A percentile compares a stretch with the other conserved stretches of the same genome.
Evolutionary conservation across 768 basidiomycete genomes (phyloP).

Genomic region (Collybiopsis confluens): DNA sequence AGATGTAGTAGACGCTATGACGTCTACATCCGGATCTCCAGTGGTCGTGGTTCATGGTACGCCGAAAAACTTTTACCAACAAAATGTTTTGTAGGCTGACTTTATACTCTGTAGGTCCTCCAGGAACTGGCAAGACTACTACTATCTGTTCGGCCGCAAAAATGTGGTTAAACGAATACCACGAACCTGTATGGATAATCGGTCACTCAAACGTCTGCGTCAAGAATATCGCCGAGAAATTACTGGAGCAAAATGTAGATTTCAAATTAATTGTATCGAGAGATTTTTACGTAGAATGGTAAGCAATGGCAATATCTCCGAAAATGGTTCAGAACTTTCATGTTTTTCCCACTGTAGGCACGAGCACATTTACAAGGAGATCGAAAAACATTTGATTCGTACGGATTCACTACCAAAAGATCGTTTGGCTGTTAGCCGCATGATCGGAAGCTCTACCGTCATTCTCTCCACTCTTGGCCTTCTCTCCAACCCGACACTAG

Average conservation of each 20-base stretch:
- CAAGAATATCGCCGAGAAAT: conserved; percentile 44
- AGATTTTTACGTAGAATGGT: conserved; percentile 48
- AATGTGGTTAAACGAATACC: conserved; percentile 23
- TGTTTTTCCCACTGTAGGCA: conserved; percentile 45
- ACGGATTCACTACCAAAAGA: conserved; percentile 36
- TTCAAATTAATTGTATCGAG: conserved; percentile 45
- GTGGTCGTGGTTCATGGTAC: conserved; percentile 37
- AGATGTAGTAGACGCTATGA: conserved; percentile 32
- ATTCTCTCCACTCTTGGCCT: conserved; percentile 47
- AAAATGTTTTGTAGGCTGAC: not conserved
- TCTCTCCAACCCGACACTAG: conserved; percentile 43
- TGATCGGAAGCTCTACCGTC: conserved; percentile 27
- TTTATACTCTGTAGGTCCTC: conserved; percentile 34
- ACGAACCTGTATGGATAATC: conserved; percentile 31
- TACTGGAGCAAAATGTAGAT: conserved; percentile 28
- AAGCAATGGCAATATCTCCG: not conserved
- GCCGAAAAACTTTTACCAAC: conserved; percentile 3
- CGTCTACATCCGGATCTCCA: conserved; percentile 21
- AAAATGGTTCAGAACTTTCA: too few species aligned
- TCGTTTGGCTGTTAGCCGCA: conserved; percentile 14
- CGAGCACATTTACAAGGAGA: conserved; percentile 39
- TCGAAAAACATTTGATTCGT: conserved; percentile 31
- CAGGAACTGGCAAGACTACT: conserved; percentile 51
- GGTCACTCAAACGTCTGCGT: conserved; percentile 50
- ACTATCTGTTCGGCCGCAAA: conserved; percentile 42